A percentile compares a stretch with the other conserved stretches of the same genome.
Conservation (phyloP, 2,329 filamentous ascomycete species). For the Aspergillus quadricinctus region DNA sequence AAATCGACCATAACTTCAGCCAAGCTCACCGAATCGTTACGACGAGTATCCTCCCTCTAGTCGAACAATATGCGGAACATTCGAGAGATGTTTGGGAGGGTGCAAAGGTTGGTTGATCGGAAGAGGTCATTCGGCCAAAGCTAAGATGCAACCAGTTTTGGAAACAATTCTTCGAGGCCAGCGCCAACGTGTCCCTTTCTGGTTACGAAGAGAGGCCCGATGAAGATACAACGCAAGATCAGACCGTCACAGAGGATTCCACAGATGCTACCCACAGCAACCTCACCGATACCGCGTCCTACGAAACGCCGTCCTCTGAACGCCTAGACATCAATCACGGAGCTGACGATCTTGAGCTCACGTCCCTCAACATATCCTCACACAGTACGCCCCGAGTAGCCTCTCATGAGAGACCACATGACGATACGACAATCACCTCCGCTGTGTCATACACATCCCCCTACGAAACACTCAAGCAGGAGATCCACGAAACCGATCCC, state of each 20-base stretch:
- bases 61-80: slow-evolving; percentile 92
- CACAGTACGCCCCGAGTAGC: slow-evolving; percentile 45
- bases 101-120: slow-evolving; percentile 63
- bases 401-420: slow-evolving; percentile 25
- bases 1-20: slow-evolving; percentile 98
- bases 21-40: slow-evolving; percentile 95
- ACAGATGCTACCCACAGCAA: slow-evolving; percentile 44
- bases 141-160: slow-evolving; percentile 65
- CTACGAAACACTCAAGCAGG: slow-evolving; percentile 68
- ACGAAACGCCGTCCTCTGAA: slow-evolving; percentile 37
- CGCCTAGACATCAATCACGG: slow-evolving; percentile 25
- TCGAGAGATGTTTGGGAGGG: slow-evolving; percentile 95
- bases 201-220: slow-evolving; percentile 78
- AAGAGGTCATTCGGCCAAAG: background rate
- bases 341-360: slow-evolving; percentile 45
- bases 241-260: slow-evolving; percentile 54
- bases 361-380: slow-evolving; percentile 40
- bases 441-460: slow-evolving; percentile 63
- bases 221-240: slow-evolving; percentile 53
- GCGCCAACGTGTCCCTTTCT: slow-evolving; percentile 92
- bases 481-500: slow-evolving; percentile 51
- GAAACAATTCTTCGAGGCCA: slow-evolving; percentile 99
- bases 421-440: slow-evolving; percentile 38
- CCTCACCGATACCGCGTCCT: slow-evolving; percentile 37
- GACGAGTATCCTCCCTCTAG: slow-evolving; percentile 82